Conservation (phyloP, 225 moss, liverwort and hornwort species). For the Rhytidiadelphus loreus region DNA sequence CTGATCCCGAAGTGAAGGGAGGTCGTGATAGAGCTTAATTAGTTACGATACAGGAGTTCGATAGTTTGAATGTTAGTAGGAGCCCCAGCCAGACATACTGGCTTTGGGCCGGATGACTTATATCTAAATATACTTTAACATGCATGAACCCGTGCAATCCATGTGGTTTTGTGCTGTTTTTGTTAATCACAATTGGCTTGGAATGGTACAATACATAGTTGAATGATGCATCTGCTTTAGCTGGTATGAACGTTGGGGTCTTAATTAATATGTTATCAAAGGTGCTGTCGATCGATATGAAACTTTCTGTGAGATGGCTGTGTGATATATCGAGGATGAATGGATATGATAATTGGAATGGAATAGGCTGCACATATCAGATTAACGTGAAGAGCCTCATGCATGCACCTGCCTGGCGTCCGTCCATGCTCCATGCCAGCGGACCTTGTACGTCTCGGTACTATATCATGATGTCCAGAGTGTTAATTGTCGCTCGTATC, state of each 20-base stretch:
- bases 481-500: not conserved
- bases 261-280: not conserved
- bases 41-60: not conserved
- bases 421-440: too few species aligned
- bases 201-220: too few species aligned
- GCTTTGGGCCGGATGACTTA: too few species aligned
- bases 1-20: too few species aligned
- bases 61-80: not conserved
- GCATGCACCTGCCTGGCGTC: not conserved
- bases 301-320: not conserved
- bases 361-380: not conserved
- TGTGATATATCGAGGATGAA: not conserved
- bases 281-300: not conserved
- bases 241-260: not conserved
- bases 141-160: not conserved
- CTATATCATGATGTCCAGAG: not conserved
- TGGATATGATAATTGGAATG: not conserved
- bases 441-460: rapidly evolving
- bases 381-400: not conserved
- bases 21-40: not conserved
- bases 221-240: not conserved
- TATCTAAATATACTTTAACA: not conserved
- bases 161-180: not conserved
- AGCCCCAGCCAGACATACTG: not conserved
- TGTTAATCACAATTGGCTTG: not conserved